These are phyloP conservation scores for Colletotrichum cordylinicola DNA, from an alignment of 2,329 filamentous ascomycete species.

Conservation along the genomic window DNA sequence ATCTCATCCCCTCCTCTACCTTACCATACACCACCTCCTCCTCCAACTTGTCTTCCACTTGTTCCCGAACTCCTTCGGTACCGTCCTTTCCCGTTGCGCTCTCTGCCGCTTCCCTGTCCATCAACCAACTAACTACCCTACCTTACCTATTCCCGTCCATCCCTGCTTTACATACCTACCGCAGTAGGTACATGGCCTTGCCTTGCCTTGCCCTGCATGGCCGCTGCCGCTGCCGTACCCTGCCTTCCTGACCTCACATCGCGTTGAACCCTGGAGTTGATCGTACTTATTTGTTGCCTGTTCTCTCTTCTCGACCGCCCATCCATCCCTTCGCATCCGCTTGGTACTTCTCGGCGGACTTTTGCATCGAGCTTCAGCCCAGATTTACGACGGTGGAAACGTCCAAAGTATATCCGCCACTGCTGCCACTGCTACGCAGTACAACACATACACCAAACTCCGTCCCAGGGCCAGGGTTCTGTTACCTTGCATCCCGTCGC, in stretches of 20 bases:
- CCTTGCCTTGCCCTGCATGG: neutral
- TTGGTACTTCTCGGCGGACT: neutral
- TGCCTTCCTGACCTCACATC: neutral
- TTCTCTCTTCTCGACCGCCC: neutral
- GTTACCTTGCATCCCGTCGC: neutral
- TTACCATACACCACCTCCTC: neutral
- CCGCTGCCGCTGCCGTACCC: neutral
- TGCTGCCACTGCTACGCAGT: neutral
- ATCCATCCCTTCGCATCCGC: neutral
- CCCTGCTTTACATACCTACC: neutral
- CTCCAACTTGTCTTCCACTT: neutral
- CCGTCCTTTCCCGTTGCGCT: neutral
- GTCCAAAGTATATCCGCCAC: neutral
- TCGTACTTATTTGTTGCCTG: neutral
- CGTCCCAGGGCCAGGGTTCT: neutral
- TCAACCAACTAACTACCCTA: neutral
- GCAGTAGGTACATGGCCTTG: neutral
- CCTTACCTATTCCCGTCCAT: neutral
- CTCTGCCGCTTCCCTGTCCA: neutral
- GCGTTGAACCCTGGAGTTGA: neutral
- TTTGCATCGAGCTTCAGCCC: neutral
- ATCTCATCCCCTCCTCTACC: neutral
- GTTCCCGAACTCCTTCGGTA: conserved; percentile 9
- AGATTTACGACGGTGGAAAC: neutral
- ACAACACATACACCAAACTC: neutral